Conservation (phyloP, 305 asterid genomes). For the Fraxinus sp. region DNA sequence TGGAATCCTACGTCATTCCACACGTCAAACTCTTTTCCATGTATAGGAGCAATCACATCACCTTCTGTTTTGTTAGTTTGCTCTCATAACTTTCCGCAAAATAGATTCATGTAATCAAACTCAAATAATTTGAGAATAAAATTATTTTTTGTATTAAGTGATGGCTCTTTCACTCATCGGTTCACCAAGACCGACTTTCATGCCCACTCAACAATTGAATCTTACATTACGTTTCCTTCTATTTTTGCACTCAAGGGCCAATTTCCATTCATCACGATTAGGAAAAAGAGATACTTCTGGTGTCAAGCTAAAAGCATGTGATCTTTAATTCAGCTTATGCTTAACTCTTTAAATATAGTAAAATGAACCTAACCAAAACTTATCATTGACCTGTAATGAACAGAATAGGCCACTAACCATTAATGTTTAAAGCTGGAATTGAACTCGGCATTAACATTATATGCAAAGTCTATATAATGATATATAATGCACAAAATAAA, state of each 20-base stretch:
- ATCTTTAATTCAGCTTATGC: background rate
- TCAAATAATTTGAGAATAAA: background rate
- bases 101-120: background rate
- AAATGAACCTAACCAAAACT: background rate
- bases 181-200: background rate
- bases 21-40: background rate
- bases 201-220: background rate
- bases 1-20: background rate
- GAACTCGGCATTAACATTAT: background rate
- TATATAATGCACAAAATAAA: background rate
- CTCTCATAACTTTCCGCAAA: background rate
- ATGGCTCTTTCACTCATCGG: background rate
- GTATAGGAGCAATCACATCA: background rate
- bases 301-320: background rate
- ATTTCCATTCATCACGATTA: background rate
- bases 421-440: background rate
- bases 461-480: background rate
- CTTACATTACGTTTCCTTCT: background rate
- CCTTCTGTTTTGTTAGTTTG: background rate
- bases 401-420: background rate
- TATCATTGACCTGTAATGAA: background rate
- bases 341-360: background rate
- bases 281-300: background rate
- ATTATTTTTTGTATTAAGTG: background rate
- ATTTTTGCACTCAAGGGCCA: background rate